Conservation (phyloP, 352 stramenopile genomes). For the Pythium insidiosum region DNA sequence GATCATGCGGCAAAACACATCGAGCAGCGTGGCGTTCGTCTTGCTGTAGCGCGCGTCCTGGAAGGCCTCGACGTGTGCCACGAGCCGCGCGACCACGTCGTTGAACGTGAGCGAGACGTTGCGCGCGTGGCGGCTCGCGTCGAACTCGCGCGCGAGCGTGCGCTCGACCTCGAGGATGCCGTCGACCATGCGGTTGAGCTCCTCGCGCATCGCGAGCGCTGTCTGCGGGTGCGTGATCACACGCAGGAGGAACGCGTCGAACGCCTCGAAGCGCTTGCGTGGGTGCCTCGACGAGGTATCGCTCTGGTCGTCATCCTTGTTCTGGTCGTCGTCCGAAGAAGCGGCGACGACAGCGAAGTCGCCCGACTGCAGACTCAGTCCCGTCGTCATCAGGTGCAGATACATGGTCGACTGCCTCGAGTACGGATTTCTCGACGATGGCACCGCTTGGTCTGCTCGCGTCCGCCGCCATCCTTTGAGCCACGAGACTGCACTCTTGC, state of each 20-base stretch:
- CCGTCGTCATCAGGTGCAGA: too few species aligned
- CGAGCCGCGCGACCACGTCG: slow-evolving; percentile 50
- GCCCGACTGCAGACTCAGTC: too few species aligned
- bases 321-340: not conserved
- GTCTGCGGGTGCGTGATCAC: slow-evolving; percentile 30
- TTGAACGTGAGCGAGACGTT: slow-evolving; percentile 53
- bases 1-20: slow-evolving; percentile 72
- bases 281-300: not conserved
- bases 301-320: slow-evolving; percentile 5
- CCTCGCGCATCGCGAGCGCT: slow-evolving; percentile 41
- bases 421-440: not conserved
- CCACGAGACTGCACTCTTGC: too few species aligned
- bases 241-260: slow-evolving; percentile 36
- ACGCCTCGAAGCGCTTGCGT: slow-evolving; percentile 31
- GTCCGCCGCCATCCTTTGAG: too few species aligned
- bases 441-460: not conserved
- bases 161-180: slow-evolving; percentile 46
- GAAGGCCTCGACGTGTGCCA: slow-evolving; percentile 47
- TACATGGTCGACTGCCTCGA: not conserved
- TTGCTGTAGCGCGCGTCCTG: slow-evolving; percentile 50
- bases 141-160: slow-evolving; percentile 36
- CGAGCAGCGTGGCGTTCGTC: slow-evolving; percentile 58
- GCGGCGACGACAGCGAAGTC: too few species aligned
- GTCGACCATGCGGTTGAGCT: slow-evolving; percentile 70
- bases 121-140: slow-evolving; percentile 27